Evolutionary conservation across 2,329 filamentous ascomycete species (phyloP), one percentile per base, ranked within the genome.

Genomic region (Aspergillus novofumigatus): DNA sequence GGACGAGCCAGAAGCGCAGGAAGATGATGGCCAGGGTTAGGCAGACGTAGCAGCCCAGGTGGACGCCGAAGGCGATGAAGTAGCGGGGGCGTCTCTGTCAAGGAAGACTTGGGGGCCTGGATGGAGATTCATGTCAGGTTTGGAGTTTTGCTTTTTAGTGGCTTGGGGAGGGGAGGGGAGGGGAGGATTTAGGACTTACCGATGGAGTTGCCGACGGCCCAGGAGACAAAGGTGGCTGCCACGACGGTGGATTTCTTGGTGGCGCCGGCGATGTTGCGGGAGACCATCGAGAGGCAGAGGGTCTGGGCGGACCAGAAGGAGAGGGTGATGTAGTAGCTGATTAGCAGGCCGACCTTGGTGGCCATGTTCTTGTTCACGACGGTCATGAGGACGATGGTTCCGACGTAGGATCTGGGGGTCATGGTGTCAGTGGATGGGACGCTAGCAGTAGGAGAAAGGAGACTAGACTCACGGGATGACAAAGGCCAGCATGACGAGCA

Each of bases 241-340:
- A 90, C 82, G 6, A 83, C 85, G 9, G 86, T 81, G 0, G 82
- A 81, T 70, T 90, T 90, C 75, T 91, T 91, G 1, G 88, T 91
- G 64, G 89, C 86, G 0, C 88, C 88, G 26, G 85, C 88, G 9
- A 90, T 77, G 66, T 91, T 91, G 17, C 87, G 81, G 0, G 84
- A 84, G 56, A 90, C 80, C 77, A 91, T 81, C 14, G 85, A 86
- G 64, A 91, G 80, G 7, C 82, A 78, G 11, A 90, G 76, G 1
- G 85, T 88, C 65, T 88, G 84, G 0, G 87, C 87, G 0, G 88
- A 86, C 88, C 88, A 91, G 81, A 92, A 92, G 4, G 86, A 90
- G 20, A 91, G 80, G 0, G 85, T 87, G 59, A 91, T 87, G 75
- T 91, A 92, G 78, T 91, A 92, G 66, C 81, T 83, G 66, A 91